phyloP scores from a whole-genome alignment of 2,329 filamentous ascomycete species.

The Curvularia sp. region DNA sequence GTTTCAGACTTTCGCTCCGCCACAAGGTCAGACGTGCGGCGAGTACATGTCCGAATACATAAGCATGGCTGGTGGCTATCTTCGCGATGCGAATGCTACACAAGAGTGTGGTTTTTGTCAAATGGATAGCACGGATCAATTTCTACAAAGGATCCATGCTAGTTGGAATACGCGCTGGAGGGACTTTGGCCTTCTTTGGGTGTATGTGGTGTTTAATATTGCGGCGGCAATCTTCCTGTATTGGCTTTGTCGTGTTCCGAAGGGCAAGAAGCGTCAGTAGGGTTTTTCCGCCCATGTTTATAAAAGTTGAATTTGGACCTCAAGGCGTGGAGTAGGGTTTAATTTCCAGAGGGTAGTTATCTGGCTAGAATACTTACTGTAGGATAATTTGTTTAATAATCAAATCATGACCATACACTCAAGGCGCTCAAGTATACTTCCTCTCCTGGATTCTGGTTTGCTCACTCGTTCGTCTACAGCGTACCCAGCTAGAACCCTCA shows the following conservation, averaged over 20 bases:
- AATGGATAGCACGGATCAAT: conserved; percentile 56
- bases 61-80: conserved; percentile 47
- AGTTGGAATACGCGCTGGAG: conserved; percentile 65
- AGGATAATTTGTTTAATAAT: background rate
- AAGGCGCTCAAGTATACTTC: background rate
- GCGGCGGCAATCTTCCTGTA: conserved; percentile 58
- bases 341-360: background rate
- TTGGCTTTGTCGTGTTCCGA: conserved; percentile 61
- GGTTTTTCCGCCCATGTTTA: background rate
- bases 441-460: background rate
- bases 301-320: background rate
- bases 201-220: conserved; percentile 60
- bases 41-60: conserved; percentile 57
- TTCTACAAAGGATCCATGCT: conserved; percentile 52
- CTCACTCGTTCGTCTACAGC: background rate
- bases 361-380: background rate
- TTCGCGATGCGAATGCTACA: conserved; percentile 53
- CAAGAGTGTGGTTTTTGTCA: conserved; percentile 58
- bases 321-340: background rate
- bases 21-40: conserved; percentile 49
- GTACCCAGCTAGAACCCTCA: background rate
- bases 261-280: conserved; percentile 51
- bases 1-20: conserved; percentile 49
- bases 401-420: background rate
- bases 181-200: conserved; percentile 60